These are phyloP conservation scores for Venturia aucupariae DNA, from an alignment of 2,329 filamentous ascomycete species.

Conservation along the genomic window DNA sequence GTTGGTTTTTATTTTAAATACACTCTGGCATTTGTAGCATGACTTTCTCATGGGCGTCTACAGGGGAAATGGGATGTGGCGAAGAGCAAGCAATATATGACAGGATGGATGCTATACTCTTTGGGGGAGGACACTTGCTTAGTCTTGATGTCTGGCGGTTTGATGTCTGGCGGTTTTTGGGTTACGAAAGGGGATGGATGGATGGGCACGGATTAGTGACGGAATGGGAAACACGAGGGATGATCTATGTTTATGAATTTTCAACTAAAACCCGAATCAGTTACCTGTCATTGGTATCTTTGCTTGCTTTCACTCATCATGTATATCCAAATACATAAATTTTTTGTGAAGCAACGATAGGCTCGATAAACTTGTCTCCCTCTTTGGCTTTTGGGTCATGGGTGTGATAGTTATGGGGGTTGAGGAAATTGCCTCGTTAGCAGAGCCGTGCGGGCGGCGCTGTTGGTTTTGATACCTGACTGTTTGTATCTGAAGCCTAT, in stretches of 20 bases:
- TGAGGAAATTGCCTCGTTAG: no score
- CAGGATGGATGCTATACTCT: not conserved
- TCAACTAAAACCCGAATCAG: not conserved
- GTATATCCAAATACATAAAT: no score
- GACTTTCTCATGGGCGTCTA: not conserved
- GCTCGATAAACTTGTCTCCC: no score
- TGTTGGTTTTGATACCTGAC: no score
- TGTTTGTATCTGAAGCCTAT: no score
- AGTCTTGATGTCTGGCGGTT: not conserved
- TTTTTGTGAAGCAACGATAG: no score
- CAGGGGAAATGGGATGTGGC: not conserved
- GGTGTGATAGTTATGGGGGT: no score
- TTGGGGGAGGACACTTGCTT: not conserved
- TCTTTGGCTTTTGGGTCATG: no score
- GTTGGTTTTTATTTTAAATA: not conserved
- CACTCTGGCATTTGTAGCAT: not conserved
- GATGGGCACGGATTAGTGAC: not conserved
- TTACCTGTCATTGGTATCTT: not conserved
- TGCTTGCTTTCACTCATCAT: not conserved
- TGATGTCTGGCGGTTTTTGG: not conserved
- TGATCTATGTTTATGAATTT: conserved; percentile 1
- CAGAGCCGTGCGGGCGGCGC: no score
- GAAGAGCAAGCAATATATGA: not conserved
- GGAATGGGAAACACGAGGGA: not conserved
- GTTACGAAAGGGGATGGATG: not conserved